phyloP scores from a whole-genome alignment of 306 rosid species.

The Inga oerstediana region DNA sequence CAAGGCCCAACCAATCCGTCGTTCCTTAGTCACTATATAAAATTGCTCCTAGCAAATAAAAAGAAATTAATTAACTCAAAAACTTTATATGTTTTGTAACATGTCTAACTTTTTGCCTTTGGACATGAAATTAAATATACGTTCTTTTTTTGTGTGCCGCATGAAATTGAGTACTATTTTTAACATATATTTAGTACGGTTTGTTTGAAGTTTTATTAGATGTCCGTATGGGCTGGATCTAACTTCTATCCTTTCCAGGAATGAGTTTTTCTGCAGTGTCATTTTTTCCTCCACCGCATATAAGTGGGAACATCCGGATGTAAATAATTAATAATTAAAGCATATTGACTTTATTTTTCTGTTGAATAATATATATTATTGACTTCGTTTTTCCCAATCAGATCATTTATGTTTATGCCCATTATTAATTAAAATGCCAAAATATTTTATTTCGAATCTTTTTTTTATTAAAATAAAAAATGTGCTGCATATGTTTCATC shows the following conservation, averaged over 20 bases:
- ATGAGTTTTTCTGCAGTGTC: not conserved
- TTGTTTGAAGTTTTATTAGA: not conserved
- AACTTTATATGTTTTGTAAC: not conserved
- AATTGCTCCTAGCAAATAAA: too few species aligned
- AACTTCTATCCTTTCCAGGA: not conserved
- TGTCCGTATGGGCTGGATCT: rapidly evolving
- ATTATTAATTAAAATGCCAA: not conserved
- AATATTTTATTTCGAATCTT: not conserved
- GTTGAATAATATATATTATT: not conserved
- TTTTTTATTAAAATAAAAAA: not conserved
- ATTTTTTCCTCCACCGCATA: not conserved
- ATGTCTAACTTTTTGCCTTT: not conserved
- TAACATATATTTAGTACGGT: not conserved
- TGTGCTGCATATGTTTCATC: not conserved
- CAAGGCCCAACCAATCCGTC: not conserved
- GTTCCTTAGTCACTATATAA: not conserved
- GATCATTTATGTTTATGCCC: not conserved
- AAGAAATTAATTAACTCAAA: not conserved
- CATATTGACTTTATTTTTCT: not conserved
- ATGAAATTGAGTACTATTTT: not conserved
- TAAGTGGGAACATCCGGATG: not conserved
- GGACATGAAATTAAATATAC: not conserved
- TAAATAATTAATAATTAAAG: not conserved
- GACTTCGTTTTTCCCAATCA: not conserved
- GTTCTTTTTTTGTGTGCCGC: not conserved